These are phyloP conservation scores for Copromyces sp. DNA, from an alignment of 495 filamentous ascomycete species.

Conservation along the genomic window DNA sequence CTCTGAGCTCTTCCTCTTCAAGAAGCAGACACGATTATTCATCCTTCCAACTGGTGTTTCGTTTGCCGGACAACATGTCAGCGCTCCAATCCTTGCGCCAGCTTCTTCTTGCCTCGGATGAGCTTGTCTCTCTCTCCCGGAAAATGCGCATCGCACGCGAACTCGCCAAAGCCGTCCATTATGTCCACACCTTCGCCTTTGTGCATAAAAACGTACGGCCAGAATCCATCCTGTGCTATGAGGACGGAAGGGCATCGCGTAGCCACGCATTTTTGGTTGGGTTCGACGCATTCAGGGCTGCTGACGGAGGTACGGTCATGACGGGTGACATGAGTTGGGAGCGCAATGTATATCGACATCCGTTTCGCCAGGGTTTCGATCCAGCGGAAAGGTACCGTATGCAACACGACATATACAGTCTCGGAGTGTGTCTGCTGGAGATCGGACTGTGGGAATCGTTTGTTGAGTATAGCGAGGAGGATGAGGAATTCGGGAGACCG, in stretches of 20 bases:
- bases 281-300: neutral
- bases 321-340: conserved; percentile 33
- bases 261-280: conserved; percentile 15
- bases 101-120: too few relatives aligned
- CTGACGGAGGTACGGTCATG: neutral
- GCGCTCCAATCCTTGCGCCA: too few relatives aligned
- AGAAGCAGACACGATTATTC: too few relatives aligned
- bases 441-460: conserved; percentile 48
- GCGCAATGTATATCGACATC: conserved; percentile 46
- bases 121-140: too few relatives aligned
- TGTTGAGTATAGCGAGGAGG: conserved; percentile 10
- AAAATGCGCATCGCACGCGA: too few relatives aligned
- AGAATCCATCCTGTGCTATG: too few relatives aligned
- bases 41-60: too few relatives aligned
- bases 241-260: conserved; percentile 15
- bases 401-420: conserved; percentile 55
- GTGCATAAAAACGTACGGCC: too few relatives aligned
- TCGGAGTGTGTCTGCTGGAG: conserved; percentile 52
- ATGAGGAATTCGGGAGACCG: neutral
- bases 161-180: too few relatives aligned
- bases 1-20: too few relatives aligned
- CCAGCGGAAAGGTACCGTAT: conserved; percentile 36
- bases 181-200: too few relatives aligned
- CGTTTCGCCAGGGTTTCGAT: conserved; percentile 32
- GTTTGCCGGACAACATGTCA: too few relatives aligned